Evolutionary conservation across 1,284 basidiomycete species (phyloP), one percentile per base, ranked within the genome.

Genomic region (Pholiota adiposa): DNA sequence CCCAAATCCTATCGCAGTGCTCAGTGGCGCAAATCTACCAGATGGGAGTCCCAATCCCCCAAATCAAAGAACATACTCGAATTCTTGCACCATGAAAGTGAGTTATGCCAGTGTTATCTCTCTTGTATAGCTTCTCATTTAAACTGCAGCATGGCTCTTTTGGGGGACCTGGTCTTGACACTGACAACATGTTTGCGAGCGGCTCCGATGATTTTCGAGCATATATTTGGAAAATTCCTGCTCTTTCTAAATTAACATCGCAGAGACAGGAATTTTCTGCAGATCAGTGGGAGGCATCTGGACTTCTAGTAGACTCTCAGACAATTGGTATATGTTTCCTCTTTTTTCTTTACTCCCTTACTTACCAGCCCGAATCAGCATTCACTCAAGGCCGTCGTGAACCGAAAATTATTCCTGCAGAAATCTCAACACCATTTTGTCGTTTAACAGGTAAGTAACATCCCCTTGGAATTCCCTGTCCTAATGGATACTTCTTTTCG

Each of bases 161-260:
- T 62, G 89, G 91, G 36, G 83, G 84, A 0, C 78, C 79, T 3
- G 81, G 80, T 4, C 67, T 81, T n/a, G 76, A 79, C 48, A 72
- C 33, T 6, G 86, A 88, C 54, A 70, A 79, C 27, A 84, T 88
- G 66, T 94, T 88, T 67, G 80, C 80, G 33, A 82, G 84, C 11
- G 92, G 92, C 11, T 93, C 90, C 9, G 92, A 94, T 68, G 89
- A 94, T 70, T 94, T 93, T 69, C 79, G 87, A 31, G 85, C 79
- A 11, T 94, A 94, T 65, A 72, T 92, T n/a, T 94, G 92, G 92
- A 83, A 82, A 65, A 77, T 93, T 33, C 90, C 91, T 1, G 69
- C 79, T 3, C 58, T 80, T 0, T 63, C 70, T 4, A 71, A 74
- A 12, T 75, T 93, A 25, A 60, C 69, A 1, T 75, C 79, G 19